Evolutionary conservation across 1,284 basidiomycete species (phyloP).

Genomic region (Sporisorium reilianum): DNA sequence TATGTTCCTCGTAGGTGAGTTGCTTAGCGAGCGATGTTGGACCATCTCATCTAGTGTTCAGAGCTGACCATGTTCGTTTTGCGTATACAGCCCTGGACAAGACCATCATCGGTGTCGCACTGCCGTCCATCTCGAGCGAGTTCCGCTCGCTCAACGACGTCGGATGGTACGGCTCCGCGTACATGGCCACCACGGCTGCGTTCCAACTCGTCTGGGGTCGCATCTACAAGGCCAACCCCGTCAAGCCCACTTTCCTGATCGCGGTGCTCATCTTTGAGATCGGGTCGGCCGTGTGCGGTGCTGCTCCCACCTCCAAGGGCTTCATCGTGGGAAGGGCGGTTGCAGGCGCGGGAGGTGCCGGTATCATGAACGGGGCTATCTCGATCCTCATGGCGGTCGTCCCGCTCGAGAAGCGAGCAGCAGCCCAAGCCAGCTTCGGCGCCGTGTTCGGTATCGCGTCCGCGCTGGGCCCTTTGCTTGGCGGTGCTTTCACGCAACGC

Average conservation of each 20-base stretch:
- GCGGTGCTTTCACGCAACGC: conserved; percentile 66
- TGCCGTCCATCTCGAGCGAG: conserved; percentile 70
- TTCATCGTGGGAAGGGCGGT: conserved; percentile 74
- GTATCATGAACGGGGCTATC: conserved; percentile 72
- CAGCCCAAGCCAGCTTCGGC: conserved; percentile 68
- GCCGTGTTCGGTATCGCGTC: conserved; percentile 58
- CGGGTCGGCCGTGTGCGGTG: conserved; percentile 73
- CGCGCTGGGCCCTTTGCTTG: conserved; percentile 66
- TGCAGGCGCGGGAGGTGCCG: conserved; percentile 72
- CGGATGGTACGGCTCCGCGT: conserved; percentile 72
- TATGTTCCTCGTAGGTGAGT: conserved; percentile 24
- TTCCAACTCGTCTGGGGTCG: conserved; percentile 44
- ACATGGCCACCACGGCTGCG: conserved; percentile 70
- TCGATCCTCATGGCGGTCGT: conserved; percentile 71
- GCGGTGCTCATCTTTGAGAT: conserved; percentile 73
- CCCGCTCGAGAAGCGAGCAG: conserved; percentile 70
- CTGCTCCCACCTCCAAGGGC: conserved; percentile 71
- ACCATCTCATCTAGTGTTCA: neutral
- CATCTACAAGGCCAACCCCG: conserved; percentile 68
- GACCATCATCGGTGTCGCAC: conserved; percentile 32
- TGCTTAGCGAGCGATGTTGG: neutral
- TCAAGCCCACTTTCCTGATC: conserved; percentile 72
- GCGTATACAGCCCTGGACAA: conserved; percentile 15
- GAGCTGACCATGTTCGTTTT: neutral
- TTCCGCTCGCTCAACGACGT: conserved; percentile 72